Conservation (phyloP, 805 yeast species). For the Saccharomycopsis fermentans region DNA sequence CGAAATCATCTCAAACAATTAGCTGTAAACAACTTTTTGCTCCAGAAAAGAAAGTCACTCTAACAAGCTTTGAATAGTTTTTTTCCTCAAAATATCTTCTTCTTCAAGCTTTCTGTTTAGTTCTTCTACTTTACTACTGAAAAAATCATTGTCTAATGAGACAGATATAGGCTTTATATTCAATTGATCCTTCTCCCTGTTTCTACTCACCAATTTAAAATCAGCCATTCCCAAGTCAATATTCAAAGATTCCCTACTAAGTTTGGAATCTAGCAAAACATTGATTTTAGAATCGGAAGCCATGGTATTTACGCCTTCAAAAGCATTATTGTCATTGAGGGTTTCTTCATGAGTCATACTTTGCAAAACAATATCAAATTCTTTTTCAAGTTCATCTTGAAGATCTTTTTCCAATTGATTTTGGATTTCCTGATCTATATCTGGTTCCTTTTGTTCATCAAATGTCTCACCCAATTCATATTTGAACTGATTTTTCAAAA, state of each 20-base stretch:
- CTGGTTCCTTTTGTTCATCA: not conserved
- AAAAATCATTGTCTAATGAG: not conserved
- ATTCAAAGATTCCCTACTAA: not conserved
- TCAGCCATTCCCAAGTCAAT: not conserved
- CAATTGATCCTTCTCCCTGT: not conserved
- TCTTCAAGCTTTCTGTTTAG: not conserved
- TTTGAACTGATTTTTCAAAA: not conserved
- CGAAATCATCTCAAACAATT: no score
- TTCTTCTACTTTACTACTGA: not conserved
- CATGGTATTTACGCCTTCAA: not conserved
- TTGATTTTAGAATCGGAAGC: not conserved
- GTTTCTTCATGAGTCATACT: not conserved
- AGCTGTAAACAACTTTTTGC: no score
- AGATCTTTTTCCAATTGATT: not conserved
- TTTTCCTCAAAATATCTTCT: not conserved
- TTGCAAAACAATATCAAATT: not conserved
- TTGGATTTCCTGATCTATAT: not conserved
- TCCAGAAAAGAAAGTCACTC: not conserved
- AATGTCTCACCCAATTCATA: not conserved
- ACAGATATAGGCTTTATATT: not conserved
- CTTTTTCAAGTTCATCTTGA: not conserved
- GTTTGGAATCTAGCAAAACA: not conserved
- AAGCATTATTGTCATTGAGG: not conserved
- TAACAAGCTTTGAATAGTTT: not conserved
- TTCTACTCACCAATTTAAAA: not conserved